A percentile compares a stretch with the other conserved stretches of the same genome.
Conservation (phyloP, 805 yeast genomes). For the Ogataea wickerhamii region DNA sequence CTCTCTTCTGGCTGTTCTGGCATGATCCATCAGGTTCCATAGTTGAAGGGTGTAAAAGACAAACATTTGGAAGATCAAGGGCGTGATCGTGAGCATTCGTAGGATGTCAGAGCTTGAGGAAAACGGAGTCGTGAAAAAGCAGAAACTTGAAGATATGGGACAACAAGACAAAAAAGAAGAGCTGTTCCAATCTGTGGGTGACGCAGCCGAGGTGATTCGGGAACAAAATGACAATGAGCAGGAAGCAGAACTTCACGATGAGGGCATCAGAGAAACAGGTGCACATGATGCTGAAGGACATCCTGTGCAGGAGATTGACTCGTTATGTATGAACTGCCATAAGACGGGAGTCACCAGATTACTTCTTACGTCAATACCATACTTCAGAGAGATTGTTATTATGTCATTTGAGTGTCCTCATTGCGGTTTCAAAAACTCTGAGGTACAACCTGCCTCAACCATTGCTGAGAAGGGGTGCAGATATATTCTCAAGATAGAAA, state of each 20-base stretch:
- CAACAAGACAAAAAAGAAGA: constrained; percentile 32
- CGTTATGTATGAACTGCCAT: constrained; percentile 94
- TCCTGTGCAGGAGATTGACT: constrained; percentile 92
- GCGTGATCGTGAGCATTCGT: too few relatives aligned
- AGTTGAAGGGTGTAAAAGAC: too few relatives aligned
- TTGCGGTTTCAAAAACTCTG: constrained; percentile 87
- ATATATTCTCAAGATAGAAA: constrained; percentile 66
- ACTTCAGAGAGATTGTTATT: constrained; percentile 80
- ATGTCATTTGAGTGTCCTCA: constrained; percentile 97
- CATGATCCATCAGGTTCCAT: not conserved
- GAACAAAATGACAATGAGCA: constrained; percentile 30
- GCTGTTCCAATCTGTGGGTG: constrained; percentile 58
- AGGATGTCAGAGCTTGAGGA: constrained; percentile 12
- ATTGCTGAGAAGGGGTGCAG: constrained; percentile 86
- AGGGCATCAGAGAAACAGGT: constrained; percentile 62
- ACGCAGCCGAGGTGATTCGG: constrained; percentile 47
- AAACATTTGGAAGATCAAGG: too few relatives aligned
- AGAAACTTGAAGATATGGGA: constrained; percentile 22
- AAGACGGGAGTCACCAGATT: constrained; percentile 80
- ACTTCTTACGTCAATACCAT: constrained; percentile 86
- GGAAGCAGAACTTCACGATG: constrained; percentile 25
- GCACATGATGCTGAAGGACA: constrained; percentile 83
- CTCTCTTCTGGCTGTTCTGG: not conserved
- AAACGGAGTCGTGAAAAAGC: constrained; percentile 23
- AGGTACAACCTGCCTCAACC: constrained; percentile 91